phyloP scores from a whole-genome alignment of 2,329 filamentous ascomycete genomes.

The Alternaria tenuissima region DNA sequence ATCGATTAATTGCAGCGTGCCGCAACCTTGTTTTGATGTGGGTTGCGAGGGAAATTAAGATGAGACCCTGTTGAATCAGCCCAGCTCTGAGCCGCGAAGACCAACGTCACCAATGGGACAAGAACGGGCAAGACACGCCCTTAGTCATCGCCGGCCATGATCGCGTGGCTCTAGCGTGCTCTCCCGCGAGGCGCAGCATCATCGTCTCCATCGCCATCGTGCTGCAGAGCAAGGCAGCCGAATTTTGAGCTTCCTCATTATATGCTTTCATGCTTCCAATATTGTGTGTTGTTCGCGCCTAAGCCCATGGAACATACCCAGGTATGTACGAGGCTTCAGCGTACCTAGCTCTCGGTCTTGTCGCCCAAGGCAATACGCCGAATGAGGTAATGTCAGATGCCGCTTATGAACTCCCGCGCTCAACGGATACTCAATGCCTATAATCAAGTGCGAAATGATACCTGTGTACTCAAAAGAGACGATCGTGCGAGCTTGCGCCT shows the following conservation, averaged over 20 bases:
- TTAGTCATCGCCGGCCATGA: conserved; percentile 7
- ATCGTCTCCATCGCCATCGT: background rate
- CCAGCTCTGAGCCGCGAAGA: conserved; percentile 18
- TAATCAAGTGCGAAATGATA: background rate
- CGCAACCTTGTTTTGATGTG: conserved; percentile 27
- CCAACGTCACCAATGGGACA: conserved; percentile 19
- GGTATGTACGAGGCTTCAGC: background rate
- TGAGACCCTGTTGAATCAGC: conserved; percentile 16
- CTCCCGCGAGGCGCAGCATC: conserved; percentile 5
- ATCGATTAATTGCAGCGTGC: conserved; percentile 12
- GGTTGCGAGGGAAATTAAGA: conserved; percentile 22
- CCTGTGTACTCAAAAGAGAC: background rate
- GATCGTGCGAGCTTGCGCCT: background rate
- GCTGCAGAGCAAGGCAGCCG: background rate
- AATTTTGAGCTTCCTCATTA: background rate
- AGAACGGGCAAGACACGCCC: background rate
- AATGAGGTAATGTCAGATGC: conserved; percentile 2
- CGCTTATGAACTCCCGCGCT: background rate
- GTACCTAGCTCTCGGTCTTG: background rate
- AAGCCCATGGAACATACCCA: background rate
- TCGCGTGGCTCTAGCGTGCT: conserved; percentile 1
- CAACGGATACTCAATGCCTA: background rate
- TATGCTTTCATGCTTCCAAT: background rate
- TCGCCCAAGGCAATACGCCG: background rate
- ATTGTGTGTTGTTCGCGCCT: background rate